Percentiles rank a stretch among this genome's conserved stretches.
These are phyloP conservation scores for Brasenia schreberi DNA, from an alignment of 164 flowering plant genomes.

Conservation along the genomic window DNA sequence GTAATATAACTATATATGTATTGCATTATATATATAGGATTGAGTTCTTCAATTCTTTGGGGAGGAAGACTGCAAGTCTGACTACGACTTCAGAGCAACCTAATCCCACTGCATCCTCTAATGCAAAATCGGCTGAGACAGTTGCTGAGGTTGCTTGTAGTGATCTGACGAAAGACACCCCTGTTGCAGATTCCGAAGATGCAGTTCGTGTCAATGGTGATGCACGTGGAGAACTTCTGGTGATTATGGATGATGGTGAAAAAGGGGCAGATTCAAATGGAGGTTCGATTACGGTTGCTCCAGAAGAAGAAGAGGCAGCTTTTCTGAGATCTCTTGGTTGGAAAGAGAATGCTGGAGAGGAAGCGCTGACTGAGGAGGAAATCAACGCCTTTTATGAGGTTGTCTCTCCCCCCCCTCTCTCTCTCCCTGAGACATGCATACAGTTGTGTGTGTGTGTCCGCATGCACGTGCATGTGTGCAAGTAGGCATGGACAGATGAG, in stretches of 20 bases:
- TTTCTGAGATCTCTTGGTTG: slow-evolving; percentile 91
- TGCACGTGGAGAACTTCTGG: slow-evolving; percentile 16
- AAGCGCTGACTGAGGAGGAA: too few species aligned
- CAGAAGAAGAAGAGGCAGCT: slow-evolving; percentile 63
- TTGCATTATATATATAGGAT: too few species aligned
- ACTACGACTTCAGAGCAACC: too few species aligned
- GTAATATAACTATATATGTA: too few species aligned
- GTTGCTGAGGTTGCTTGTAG: background rate
- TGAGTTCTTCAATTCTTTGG: too few species aligned
- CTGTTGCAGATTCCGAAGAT: background rate
- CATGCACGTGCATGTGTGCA: background rate
- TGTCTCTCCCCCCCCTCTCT: slow-evolving; percentile 31
- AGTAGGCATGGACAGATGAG: background rate
- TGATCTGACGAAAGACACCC: background rate
- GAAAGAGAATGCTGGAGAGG: slow-evolving; percentile 67
- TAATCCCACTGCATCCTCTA: too few species aligned
- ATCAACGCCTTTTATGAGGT: slow-evolving; percentile 55
- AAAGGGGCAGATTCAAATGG: slow-evolving; percentile 12
- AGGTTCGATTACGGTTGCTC: slow-evolving; percentile 12
- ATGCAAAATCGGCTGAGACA: background rate
- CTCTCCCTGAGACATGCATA: too few species aligned
- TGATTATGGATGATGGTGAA: slow-evolving; percentile 15
- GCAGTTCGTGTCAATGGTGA: slow-evolving; percentile 22
- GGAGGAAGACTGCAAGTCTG: too few species aligned
- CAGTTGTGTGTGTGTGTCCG: too few species aligned